Evolutionary conservation across 2,329 filamentous ascomycete species (phyloP).

Genomic region (Aureobasidium lini): DNA sequence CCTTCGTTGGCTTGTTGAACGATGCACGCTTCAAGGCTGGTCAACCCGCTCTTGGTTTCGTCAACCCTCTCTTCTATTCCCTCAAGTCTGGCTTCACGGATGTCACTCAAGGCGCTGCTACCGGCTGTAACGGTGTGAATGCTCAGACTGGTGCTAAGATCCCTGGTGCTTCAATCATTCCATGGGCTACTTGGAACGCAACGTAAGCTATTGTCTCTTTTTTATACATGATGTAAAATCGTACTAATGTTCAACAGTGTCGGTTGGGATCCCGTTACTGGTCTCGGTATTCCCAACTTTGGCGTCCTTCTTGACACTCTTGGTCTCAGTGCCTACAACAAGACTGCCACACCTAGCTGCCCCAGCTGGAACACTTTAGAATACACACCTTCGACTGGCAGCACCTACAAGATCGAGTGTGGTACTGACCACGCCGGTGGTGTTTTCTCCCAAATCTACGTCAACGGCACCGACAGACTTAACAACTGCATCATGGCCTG

Average conservation of each 20-base stretch:
- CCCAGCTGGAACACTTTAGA: conserved; percentile 19
- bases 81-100: conserved; percentile 35
- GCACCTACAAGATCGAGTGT: conserved; percentile 23
- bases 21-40: conserved; percentile 48
- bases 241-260: background rate
- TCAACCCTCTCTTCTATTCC: conserved; percentile 46
- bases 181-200: conserved; percentile 1
- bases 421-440: conserved; percentile 24
- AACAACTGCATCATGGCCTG: conserved; percentile 21
- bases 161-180: conserved; percentile 19
- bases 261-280: conserved; percentile 29
- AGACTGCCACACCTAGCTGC: conserved; percentile 14
- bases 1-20: conserved; percentile 53
- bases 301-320: background rate
- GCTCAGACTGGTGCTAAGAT: conserved; percentile 17
- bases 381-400: conserved; percentile 19
- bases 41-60: conserved; percentile 44
- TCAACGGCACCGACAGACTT: conserved; percentile 19
- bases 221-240: too few relatives aligned
- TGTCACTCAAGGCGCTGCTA: conserved; percentile 28
- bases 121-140: conserved; percentile 24
- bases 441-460: conserved; percentile 20
- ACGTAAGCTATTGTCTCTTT: background rate
- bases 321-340: conserved; percentile 5
- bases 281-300: conserved; percentile 23